phyloP scores from a whole-genome alignment of 2,329 filamentous ascomycete species.

The Fusarium tuaranense region DNA sequence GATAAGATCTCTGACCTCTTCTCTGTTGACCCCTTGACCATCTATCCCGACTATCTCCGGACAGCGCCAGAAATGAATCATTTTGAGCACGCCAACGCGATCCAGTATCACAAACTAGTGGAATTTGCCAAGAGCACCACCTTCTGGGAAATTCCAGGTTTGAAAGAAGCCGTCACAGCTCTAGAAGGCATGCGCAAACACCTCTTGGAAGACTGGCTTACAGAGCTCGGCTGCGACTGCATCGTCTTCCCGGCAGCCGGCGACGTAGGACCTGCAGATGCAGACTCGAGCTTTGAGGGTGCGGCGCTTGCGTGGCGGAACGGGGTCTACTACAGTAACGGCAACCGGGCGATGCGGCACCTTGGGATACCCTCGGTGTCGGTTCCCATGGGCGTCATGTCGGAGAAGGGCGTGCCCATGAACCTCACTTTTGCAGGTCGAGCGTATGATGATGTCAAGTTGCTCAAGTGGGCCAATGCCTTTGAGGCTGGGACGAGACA shows the following conservation, averaged over 20 bases:
- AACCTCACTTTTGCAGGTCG: constrained; percentile 64
- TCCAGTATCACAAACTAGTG: constrained; percentile 15
- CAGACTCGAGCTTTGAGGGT: constrained; percentile 51
- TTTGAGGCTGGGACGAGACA: constrained; percentile 21
- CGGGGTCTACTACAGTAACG: constrained; percentile 66
- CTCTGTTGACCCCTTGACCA: constrained; percentile 52
- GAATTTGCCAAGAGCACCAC: constrained; percentile 21
- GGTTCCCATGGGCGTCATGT: constrained; percentile 64
- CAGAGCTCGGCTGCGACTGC: constrained; percentile 53
- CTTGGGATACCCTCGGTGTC: constrained; percentile 66
- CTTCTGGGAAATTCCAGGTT: constrained; percentile 56
- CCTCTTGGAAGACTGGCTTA: constrained; percentile 65
- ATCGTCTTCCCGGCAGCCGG: constrained; percentile 63
- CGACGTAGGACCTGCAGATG: constrained; percentile 61
- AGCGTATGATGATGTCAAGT: constrained; percentile 56
- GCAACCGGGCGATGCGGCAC: constrained; percentile 64
- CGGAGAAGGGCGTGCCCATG: constrained; percentile 60
- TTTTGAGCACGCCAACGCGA: constrained; percentile 7
- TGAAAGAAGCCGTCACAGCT: constrained; percentile 56
- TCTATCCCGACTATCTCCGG: constrained; percentile 48
- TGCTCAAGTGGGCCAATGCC: constrained; percentile 42
- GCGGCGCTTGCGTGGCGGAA: constrained; percentile 45
- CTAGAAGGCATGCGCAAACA: constrained; percentile 59
- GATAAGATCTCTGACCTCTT: constrained; percentile 43
- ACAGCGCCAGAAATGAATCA: constrained; percentile 16